phyloP scores from a whole-genome alignment of 164 flowering plant species.

The Macadamia tetraphylla region DNA sequence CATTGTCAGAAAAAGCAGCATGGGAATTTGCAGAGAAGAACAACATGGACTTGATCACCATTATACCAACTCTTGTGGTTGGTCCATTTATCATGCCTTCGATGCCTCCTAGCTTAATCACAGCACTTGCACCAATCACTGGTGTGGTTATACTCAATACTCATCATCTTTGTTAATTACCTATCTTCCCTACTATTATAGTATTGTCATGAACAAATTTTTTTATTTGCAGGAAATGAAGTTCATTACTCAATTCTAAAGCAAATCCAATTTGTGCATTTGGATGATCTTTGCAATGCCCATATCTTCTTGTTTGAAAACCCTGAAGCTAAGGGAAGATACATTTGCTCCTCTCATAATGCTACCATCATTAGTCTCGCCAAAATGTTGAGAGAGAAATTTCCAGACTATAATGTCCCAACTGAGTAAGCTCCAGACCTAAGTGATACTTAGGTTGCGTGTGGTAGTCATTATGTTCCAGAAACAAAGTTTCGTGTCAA shows the following conservation, averaged over 20 bases:
- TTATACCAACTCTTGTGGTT: slow-evolving; percentile 31
- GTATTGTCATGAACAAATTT: background rate
- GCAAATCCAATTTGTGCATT: slow-evolving; percentile 70
- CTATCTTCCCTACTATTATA: background rate
- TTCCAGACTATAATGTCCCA: background rate
- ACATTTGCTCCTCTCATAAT: background rate
- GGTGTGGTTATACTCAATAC: slow-evolving; percentile 6
- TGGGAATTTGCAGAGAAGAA: slow-evolving; percentile 28
- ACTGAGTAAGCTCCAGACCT: background rate
- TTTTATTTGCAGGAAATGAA: slow-evolving; percentile 6
- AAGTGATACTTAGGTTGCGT: too few relatives aligned
- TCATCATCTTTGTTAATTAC: background rate
- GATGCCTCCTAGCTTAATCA: slow-evolving; percentile 30
- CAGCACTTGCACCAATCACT: slow-evolving; percentile 23
- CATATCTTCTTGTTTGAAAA: background rate
- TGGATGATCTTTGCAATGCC: slow-evolving; percentile 30
- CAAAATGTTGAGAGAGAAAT: background rate
- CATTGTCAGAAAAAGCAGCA: slow-evolving; percentile 29
- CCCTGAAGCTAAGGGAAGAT: background rate
- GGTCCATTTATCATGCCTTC: slow-evolving; percentile 25
- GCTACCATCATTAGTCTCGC: background rate
- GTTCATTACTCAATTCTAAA: slow-evolving; percentile 48
- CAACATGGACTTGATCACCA: slow-evolving; percentile 20
- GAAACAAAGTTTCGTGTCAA: too few relatives aligned
- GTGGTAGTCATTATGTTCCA: too few relatives aligned